Evolutionary conservation across 306 rosid species (phyloP), one percentile per base, ranked within the genome.

Genomic region (Vachellia collinsii): DNA sequence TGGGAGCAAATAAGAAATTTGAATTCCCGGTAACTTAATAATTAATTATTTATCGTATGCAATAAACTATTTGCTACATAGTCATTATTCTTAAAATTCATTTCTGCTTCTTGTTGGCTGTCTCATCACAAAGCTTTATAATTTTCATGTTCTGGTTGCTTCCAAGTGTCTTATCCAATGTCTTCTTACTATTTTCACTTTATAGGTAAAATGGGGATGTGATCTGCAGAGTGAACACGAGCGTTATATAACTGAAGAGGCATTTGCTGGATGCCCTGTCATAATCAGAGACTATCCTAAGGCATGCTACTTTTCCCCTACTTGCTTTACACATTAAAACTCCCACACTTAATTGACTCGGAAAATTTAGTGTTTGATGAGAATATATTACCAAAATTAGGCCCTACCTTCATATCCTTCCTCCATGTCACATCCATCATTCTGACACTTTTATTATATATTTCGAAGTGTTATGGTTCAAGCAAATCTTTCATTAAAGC

Each of bases 151-250:
- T 42, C 42, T 17, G 0, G n/a, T 36, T 75, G 54, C 34, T 75
- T 74, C 42, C 75, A 43, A 38, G 42, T 36, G 77, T 51, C 50
- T 61, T 62, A 62, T 77, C 67, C 59, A 77, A 70, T 78, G 11
- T 75, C 14, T 80, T 53, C 53, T 29, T 76, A 47, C 70, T 66
- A 36, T 44, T 74, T 80, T 77, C 70, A 4, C 5, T 70, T 76
- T 43, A 13, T 75, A 95, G 99, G 97, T 95, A 80, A 88, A 90
- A 86, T 95, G 99, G 97, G 99, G 99, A 11, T 91, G 92, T 85
- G 99, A 95, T 88, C 87, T 95, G 81, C 99, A 95, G 86, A 95
- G 99, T 72, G 99, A 95, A 85, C 99, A 95, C 20, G 99, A 95
- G 77, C 97, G 99, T 10, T 93, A 83, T 85, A 84, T 95, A 84